Percentiles rank a stretch among this genome's conserved stretches.
Evolutionary conservation across 1,284 basidiomycete species (phyloP).

Genomic region (Hemileia vastatrix): DNA sequence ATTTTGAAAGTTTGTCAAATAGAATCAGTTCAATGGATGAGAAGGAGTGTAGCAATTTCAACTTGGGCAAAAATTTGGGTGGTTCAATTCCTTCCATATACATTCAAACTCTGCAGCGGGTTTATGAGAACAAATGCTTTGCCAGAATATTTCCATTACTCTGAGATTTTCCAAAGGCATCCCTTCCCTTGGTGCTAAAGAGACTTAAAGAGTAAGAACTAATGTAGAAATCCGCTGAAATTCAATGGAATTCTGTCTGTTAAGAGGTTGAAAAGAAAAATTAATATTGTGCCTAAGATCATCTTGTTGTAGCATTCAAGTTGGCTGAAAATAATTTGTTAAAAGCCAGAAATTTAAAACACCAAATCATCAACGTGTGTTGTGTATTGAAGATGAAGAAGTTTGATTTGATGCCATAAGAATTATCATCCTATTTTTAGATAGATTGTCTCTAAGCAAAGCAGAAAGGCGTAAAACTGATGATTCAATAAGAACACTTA

Average conservation of each 20-base stretch:
- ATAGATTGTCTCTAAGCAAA: conserved; percentile 15
- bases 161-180: conserved; percentile 18
- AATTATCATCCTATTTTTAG: conserved; percentile 16
- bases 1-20: conserved; percentile 17
- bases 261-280: conserved; percentile 22
- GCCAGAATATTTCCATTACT: conserved; percentile 16
- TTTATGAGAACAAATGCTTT: conserved; percentile 18
- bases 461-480: conserved; percentile 18
- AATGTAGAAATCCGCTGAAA: conserved; percentile 22
- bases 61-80: conserved; percentile 16
- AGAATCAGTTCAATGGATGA: conserved; percentile 19
- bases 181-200: conserved; percentile 13
- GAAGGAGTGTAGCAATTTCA: conserved; percentile 4
- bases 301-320: conserved; percentile 21
- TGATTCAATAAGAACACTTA: conserved; percentile 20
- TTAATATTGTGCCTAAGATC: conserved; percentile 23
- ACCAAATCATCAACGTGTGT: conserved; percentile 15
- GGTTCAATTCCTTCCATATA: conserved; percentile 23
- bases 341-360: conserved; percentile 8
- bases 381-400: conserved; percentile 19
- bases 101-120: conserved; percentile 14
- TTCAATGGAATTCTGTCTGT: conserved; percentile 22
- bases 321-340: conserved; percentile 21
- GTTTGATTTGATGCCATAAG: conserved; percentile 20
- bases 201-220: conserved; percentile 19